Evolutionary conservation across 208 protist genomes (phyloP).

Genomic region (Trypanosoma rangeli): DNA sequence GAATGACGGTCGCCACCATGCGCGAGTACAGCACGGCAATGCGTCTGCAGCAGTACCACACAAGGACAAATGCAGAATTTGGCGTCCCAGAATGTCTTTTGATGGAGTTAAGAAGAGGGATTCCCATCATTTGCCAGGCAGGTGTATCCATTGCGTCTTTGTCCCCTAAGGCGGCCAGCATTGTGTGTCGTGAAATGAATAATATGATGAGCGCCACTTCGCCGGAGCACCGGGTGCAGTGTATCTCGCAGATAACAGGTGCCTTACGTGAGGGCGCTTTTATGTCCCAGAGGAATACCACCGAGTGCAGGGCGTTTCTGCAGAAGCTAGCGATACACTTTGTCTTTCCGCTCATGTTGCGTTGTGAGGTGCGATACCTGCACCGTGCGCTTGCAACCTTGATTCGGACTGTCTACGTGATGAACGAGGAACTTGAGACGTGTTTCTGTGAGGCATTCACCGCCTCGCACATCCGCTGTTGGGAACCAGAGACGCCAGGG

Average conservation of each 20-base stretch:
- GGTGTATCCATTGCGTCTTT: not conserved
- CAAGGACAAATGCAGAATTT: not conserved
- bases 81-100: slow-evolving; percentile 4
- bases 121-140: slow-evolving; percentile 15
- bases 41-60: slow-evolving; percentile 24
- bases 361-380: slow-evolving; percentile 80
- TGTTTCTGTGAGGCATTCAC: slow-evolving; percentile 34
- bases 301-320: slow-evolving; percentile 30
- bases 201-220: slow-evolving; percentile 45
- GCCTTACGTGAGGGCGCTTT: slow-evolving; percentile 44
- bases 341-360: slow-evolving; percentile 71
- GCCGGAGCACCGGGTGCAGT: slow-evolving; percentile 68
- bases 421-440: slow-evolving; percentile 22
- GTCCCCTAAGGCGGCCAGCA: slow-evolving; percentile 28
- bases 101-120: slow-evolving; percentile 2
- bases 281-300: slow-evolving; percentile 17
- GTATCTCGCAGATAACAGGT: slow-evolving; percentile 64
- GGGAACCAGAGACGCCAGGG: not conserved
- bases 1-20: not conserved
- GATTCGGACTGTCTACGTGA: slow-evolving; percentile 43
- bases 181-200: slow-evolving; percentile 42
- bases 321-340: slow-evolving; percentile 42
- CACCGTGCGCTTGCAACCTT: slow-evolving; percentile 80
- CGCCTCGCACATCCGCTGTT: slow-evolving; percentile 17
- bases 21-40: slow-evolving; percentile 26